Evolutionary conservation across 2,329 filamentous ascomycete species (phyloP).

Genomic region (Talaromyces sp.): DNA sequence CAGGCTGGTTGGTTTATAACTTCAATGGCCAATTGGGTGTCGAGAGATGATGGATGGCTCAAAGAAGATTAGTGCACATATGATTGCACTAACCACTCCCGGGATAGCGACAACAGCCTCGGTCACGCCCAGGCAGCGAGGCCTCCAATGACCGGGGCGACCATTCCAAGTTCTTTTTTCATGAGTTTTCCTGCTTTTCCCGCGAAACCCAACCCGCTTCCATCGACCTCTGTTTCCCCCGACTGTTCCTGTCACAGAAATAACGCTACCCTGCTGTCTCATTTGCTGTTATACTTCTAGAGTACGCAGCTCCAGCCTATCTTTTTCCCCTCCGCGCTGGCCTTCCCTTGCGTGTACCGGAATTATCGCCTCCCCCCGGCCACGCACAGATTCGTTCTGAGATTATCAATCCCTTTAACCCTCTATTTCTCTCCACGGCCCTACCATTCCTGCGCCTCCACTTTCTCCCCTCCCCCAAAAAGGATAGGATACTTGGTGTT

Average conservation of each 20-base stretch:
- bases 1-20: neutral
- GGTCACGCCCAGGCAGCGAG: neutral
- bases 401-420: slow-evolving; percentile 4
- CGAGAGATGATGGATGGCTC: neutral
- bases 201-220: slow-evolving; percentile 10
- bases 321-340: neutral
- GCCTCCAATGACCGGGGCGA: neutral
- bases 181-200: slow-evolving; percentile 11
- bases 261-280: neutral
- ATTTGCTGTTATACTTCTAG: slow-evolving; percentile 8
- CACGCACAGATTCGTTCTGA: slow-evolving; percentile 1
- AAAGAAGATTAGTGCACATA: neutral
- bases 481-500: slow-evolving; percentile 19
- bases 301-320: neutral
- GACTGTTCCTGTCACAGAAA: slow-evolving; percentile 11
- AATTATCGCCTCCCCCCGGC: neutral
- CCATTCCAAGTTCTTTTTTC: neutral
- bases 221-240: slow-evolving; percentile 5
- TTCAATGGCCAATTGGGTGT: neutral
- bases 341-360: neutral
- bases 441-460: slow-evolving; percentile 30
- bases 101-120: neutral
- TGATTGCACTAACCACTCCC: neutral
- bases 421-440: slow-evolving; percentile 23
- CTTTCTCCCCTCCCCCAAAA: slow-evolving; percentile 22